A percentile compares a stretch with the other conserved stretches of the same genome.
Conservation (phyloP, 2,329 filamentous ascomycete genomes). For the Cryphonectria radicalis region DNA sequence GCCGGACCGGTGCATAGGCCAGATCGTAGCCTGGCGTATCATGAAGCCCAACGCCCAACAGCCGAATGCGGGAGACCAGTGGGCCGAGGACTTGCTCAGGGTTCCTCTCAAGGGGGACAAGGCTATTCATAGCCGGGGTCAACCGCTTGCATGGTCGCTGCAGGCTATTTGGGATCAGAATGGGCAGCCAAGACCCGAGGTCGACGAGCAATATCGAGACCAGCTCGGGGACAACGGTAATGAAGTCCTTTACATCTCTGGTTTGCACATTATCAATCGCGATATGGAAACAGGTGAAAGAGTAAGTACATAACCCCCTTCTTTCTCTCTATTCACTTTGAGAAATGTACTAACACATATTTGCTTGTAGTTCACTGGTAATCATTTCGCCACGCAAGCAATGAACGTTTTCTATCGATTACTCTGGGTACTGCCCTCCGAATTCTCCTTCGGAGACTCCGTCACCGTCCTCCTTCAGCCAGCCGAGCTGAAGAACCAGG, state of each 20-base stretch:
- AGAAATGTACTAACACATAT: not conserved
- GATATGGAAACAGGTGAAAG: not conserved
- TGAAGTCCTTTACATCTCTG: not conserved
- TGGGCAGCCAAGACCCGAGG: not conserved
- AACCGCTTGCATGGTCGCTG: not conserved
- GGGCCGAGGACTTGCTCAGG: not conserved
- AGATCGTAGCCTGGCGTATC: not conserved
- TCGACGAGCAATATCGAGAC: not conserved
- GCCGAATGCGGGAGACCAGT: not conserved
- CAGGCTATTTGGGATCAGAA: slow-evolving; percentile 2
- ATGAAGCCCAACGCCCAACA: not conserved
- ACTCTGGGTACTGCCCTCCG: not conserved
- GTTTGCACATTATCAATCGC: not conserved
- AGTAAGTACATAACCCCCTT: not conserved
- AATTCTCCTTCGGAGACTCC: not conserved
- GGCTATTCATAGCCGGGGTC: not conserved
- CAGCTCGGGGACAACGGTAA: not conserved
- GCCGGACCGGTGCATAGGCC: not conserved
- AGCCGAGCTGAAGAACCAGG: not conserved
- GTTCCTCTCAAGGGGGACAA: not conserved
- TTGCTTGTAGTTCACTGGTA: not conserved
- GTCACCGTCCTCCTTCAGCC: not conserved
- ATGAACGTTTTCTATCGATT: not conserved
- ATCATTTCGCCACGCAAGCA: not conserved
- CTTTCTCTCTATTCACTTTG: not conserved